Conservation (phyloP, 768 basidiomycete genomes). For the Gymnopilus junonius region DNA sequence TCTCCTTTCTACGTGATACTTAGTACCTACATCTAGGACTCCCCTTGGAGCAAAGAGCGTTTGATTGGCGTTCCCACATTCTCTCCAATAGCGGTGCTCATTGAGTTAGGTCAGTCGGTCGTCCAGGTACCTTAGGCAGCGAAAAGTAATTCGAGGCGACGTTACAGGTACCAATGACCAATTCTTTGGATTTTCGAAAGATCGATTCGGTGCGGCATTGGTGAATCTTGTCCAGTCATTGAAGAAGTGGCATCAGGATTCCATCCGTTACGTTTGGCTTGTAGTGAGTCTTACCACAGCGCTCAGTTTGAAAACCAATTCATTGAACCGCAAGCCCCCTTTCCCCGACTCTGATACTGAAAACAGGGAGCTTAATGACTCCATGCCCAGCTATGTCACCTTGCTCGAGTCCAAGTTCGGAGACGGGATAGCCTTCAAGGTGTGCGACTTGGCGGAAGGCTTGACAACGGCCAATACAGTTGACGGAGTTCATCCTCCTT, state of each 20-base stretch:
- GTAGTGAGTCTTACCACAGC: constrained; percentile 1
- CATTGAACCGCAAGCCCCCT: constrained; percentile 4
- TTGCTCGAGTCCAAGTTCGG: background rate
- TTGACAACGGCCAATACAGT: constrained; percentile 12
- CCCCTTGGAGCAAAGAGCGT: constrained; percentile 4
- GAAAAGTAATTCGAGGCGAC: background rate
- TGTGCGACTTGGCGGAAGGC: constrained; percentile 12
- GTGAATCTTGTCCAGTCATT: constrained; percentile 1
- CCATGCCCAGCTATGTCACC: background rate
- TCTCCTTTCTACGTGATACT: background rate
- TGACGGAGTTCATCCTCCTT: constrained; percentile 15
- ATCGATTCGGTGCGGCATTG: constrained; percentile 2
- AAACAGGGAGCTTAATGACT: constrained; percentile 1
- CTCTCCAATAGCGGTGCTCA: constrained; percentile 3
- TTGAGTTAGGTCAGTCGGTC: constrained; percentile 9
- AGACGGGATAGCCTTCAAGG: constrained; percentile 1
- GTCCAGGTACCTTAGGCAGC: background rate
- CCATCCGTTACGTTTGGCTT: constrained; percentile 12
- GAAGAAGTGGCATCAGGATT: background rate
- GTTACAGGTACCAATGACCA: constrained; percentile 15
- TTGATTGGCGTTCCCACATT: background rate
- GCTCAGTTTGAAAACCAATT: background rate
- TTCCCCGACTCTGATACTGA: constrained; percentile 12
- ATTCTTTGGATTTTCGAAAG: constrained; percentile 7
- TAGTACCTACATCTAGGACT: background rate